A percentile compares a stretch with the other conserved stretches of the same genome.
These are phyloP conservation scores for Athelia psychrophila DNA, from an alignment of 1,284 basidiomycete species.

Conservation along the genomic window DNA sequence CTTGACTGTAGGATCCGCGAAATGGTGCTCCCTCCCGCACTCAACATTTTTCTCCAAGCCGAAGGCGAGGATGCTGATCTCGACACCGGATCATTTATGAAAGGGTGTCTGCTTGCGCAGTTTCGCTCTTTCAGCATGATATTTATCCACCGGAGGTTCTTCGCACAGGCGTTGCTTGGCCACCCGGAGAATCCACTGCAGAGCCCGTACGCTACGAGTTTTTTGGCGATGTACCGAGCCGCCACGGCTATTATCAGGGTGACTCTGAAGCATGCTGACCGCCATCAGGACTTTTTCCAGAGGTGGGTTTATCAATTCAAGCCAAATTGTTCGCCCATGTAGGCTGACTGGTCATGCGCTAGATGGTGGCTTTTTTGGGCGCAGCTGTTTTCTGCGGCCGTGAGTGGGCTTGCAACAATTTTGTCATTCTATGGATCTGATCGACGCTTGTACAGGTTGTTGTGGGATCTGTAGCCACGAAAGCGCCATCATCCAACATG, in stretches of 20 bases:
- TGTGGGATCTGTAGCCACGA: conserved; percentile 44
- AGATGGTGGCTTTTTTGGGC: conserved; percentile 56
- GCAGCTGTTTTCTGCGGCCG: conserved; percentile 53
- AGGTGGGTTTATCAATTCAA: too few relatives aligned
- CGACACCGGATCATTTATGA: conserved; percentile 24
- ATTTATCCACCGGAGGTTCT: conserved; percentile 5
- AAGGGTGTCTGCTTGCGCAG: background rate
- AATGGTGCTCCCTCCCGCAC: conserved; percentile 33
- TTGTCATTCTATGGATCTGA: background rate
- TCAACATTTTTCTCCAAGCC: conserved; percentile 38
- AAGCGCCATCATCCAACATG: conserved; percentile 39
- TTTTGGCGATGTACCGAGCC: conserved; percentile 2
- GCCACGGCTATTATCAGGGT: background rate
- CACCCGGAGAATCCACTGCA: conserved; percentile 4
- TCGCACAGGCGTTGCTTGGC: conserved; percentile 1
- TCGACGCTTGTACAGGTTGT: conserved; percentile 30
- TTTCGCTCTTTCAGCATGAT: background rate
- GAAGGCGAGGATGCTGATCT: conserved; percentile 41
- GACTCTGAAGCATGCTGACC: background rate
- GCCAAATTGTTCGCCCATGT: background rate
- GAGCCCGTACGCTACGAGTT: background rate
- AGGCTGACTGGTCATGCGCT: conserved; percentile 8
- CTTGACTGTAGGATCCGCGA: conserved; percentile 38
- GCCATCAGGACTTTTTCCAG: background rate
- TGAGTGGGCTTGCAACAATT: conserved; percentile 21